Base-by-base conservation (phyloP, 257 asterid species). In the Lantana camara region DNA sequence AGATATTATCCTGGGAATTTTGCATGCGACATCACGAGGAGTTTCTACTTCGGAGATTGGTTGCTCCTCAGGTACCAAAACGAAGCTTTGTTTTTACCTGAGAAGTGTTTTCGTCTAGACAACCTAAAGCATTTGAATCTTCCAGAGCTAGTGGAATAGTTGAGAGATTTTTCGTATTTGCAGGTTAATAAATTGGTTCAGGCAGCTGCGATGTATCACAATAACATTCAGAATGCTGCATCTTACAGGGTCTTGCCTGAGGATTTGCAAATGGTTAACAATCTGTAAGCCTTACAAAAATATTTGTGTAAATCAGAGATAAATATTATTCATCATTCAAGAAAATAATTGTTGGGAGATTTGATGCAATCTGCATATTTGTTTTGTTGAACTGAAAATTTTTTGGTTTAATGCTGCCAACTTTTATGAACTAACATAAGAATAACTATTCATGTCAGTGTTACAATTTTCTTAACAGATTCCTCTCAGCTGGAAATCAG, bases 1-100 rank as follows among this genome's bases (percentile, higher is more conserved):
- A 86, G 95, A 89, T 89, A 48, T 35, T 80, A 52, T 83, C 81
- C 38, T 89, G 95, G 96, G 83, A 83, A 64, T 86, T 89, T 27
- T 89, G 95, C 49, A 74, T 71, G 4, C 64, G 17, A 45, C 69
- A 64, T 65, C 96, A 89, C 9, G 85, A 86, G 58, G 95, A 83
- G 22, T 73, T 60, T 67, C 45, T 86, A 63, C 76, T 57, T 22
- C 84, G 73, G 11, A 44, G 77, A 44, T 64, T 63, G 69, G 42
- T 84, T 68, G 63, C 70, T 58, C 83, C 86, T 4, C 85, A 76
- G 93, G 96, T 87, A 80, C 37, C 37, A 59, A 51, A 4, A 58
- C 20, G 23, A 65, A 37, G 55, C 49, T 14, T 13, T n/a, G n/a
- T n/a, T 45, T 55, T 30, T 22, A 57, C 1, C 3, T 29, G 7